Conservation (phyloP, 306 rosid genomes). For the Potentilla sterilis region DNA sequence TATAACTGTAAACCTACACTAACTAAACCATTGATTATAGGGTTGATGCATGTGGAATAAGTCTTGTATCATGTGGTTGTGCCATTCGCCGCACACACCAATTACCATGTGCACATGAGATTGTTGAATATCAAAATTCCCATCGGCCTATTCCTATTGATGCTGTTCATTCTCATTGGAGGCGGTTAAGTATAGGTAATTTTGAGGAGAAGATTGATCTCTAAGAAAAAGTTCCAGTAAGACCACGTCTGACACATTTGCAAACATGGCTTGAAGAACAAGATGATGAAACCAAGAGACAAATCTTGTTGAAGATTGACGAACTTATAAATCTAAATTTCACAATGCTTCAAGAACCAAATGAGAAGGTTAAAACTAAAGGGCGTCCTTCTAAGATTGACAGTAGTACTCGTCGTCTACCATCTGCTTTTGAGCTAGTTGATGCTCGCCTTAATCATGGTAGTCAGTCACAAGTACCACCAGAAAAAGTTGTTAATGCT, state of each 20-base stretch:
- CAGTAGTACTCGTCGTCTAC: neutral
- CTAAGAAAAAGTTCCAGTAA: neutral
- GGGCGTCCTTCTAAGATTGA: neutral
- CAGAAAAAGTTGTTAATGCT: neutral
- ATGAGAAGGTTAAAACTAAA: neutral
- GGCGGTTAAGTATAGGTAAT: neutral
- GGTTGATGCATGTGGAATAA: neutral
- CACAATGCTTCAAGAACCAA: neutral
- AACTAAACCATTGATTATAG: neutral
- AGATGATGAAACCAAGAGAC: neutral
- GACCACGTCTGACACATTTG: neutral
- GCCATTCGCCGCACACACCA: neutral
- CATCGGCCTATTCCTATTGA: neutral
- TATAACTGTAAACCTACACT: no score
- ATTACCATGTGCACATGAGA: neutral
- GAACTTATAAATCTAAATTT: neutral
- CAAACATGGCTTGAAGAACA: neutral
- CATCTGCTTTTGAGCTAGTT: neutral
- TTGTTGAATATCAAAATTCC: neutral
- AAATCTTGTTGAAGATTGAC: neutral
- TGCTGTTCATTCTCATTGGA: neutral
- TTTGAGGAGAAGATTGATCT: neutral
- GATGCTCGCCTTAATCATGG: neutral
- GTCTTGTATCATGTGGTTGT: neutral
- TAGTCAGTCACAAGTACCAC: neutral